Evolutionary conservation across 2,329 filamentous ascomycete species (phyloP), one percentile per base, ranked within the genome.

Genomic region (Alternaria sp.): DNA sequence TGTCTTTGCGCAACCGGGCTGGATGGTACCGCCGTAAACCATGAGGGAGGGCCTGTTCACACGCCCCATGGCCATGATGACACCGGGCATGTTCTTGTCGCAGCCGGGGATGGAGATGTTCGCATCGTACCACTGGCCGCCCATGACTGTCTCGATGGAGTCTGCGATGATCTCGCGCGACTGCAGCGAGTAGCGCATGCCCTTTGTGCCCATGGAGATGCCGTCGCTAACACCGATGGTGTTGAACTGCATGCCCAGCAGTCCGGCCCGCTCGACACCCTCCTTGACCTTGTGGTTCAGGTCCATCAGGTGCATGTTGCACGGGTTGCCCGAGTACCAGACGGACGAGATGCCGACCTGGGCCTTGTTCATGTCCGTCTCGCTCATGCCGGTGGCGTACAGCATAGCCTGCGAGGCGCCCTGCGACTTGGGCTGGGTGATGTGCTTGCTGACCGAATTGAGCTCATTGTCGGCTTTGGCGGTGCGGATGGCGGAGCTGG

Each of bases 391-490:
- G 1, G 95, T 97, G 71, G 93, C 96, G 85, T 97, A 99, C 61
- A 99, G 87, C 96, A 99, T 99, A 69, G 96, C 96, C 85, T 99
- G 96, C 45, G 96, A 98, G 59, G 96, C 96, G 72, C 96, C 96
- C 85, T 99, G 96, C 32, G 95, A 96, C 85, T 97, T 98, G 79
- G 94, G 95, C 83, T 98, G 94, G 25, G 96, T 99, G 84, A 99
- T 95, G 79, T 85, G 81, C 65, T 89, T 85, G 65, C 94, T 97
- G 78, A 95, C 86, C 80, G 89, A 93, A 86, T 99, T 99, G 68
- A 81, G 74, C 61, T 77, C 77, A 69, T 74, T 67, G 61, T 80
- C 78, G 50, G 73, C 69, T 68, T 69, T 75, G 57, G 72, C 67
- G 61, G 64, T 61, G 68, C 74, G 77, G 54, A 70, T 55, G 46